Percentiles rank a stretch among this genome's conserved stretches.
These are phyloP conservation scores for Pascua sp. DNA, from an alignment of 1,284 basidiomycete species.

Conservation along the genomic window DNA sequence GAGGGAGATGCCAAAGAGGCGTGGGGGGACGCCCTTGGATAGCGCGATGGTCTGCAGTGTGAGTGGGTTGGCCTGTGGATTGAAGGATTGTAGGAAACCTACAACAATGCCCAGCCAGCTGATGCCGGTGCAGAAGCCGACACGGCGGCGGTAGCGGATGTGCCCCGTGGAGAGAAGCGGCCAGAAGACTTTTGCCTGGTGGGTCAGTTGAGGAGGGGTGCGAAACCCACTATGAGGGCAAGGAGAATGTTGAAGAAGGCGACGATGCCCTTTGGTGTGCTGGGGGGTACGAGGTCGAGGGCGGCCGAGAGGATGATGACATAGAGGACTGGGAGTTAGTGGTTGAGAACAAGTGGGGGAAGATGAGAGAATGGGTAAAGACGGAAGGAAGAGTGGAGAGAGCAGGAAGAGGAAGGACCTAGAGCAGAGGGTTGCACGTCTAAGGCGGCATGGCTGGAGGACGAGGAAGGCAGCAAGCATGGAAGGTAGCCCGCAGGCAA, in stretches of 20 bases:
- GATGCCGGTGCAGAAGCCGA: slow-evolving; percentile 69
- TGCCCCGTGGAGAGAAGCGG: slow-evolving; percentile 80
- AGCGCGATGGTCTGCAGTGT: slow-evolving; percentile 68
- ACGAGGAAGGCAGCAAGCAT: no score
- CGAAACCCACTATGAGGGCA: slow-evolving; percentile 53
- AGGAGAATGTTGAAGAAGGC: slow-evolving; percentile 87
- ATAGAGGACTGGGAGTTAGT: slow-evolving; percentile 65
- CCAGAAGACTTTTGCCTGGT: slow-evolving; percentile 79
- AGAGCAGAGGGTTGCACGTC: no score
- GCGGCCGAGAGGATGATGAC: slow-evolving; percentile 96
- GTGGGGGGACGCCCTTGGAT: slow-evolving; percentile 64
- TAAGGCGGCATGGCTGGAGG: no score
- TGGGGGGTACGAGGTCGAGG: slow-evolving; percentile 83
- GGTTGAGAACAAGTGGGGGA: no score
- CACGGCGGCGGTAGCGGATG: slow-evolving; percentile 69
- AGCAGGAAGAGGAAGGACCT: neutral
- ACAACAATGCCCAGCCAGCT: slow-evolving; percentile 81
- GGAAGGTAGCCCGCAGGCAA: no score
- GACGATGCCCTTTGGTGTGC: slow-evolving; percentile 83
- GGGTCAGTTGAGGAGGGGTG: slow-evolving; percentile 20
- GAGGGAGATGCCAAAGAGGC: slow-evolving; percentile 79
- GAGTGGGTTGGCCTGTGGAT: neutral
- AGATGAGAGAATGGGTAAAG: neutral
- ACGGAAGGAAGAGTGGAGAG: no score
- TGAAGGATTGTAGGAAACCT: slow-evolving; percentile 10